Percentiles rank a stretch among this genome's conserved stretches.
Conservation (phyloP, 495 filamentous ascomycete genomes). For the Talaromyces adpressus region DNA sequence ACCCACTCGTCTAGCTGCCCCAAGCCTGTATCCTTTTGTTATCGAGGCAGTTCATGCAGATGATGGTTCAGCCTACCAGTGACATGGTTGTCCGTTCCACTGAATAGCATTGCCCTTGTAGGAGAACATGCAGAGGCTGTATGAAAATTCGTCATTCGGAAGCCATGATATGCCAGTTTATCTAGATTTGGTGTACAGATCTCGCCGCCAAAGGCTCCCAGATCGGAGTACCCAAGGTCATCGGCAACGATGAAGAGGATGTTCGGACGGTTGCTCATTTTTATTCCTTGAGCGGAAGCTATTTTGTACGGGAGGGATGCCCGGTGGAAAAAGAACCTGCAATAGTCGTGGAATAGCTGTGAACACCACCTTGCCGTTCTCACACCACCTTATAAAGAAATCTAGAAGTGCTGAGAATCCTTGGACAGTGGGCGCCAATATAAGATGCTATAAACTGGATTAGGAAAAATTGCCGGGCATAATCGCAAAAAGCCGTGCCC, state of each 20-base stretch:
- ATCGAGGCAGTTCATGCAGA: constrained; percentile 10
- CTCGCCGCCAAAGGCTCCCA: constrained; percentile 55
- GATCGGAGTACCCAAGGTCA: constrained; percentile 57
- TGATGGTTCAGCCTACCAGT: constrained; percentile 45
- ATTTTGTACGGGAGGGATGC: neutral
- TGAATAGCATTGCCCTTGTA: constrained; percentile 54
- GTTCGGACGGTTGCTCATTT: constrained; percentile 43
- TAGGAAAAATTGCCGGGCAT: neutral
- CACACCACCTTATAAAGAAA: neutral
- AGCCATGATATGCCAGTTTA: constrained; percentile 43
- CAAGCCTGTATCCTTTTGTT: neutral
- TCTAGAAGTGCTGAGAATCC: neutral
- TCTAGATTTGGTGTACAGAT: constrained; percentile 58
- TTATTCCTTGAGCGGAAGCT: neutral
- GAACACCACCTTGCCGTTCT: too few relatives aligned
- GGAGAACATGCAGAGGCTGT: constrained; percentile 59
- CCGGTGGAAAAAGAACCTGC: neutral
- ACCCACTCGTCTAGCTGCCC: constrained; percentile 33
- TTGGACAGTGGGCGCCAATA: neutral
- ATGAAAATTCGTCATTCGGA: constrained; percentile 58
- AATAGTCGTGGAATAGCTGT: neutral
- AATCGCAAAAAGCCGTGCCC: neutral
- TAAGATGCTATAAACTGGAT: neutral
- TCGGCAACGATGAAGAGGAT: constrained; percentile 58
- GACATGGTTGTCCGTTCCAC: constrained; percentile 41